phyloP scores from a whole-genome alignment of 345 rosid genomes.

The Brassica cretica region DNA sequence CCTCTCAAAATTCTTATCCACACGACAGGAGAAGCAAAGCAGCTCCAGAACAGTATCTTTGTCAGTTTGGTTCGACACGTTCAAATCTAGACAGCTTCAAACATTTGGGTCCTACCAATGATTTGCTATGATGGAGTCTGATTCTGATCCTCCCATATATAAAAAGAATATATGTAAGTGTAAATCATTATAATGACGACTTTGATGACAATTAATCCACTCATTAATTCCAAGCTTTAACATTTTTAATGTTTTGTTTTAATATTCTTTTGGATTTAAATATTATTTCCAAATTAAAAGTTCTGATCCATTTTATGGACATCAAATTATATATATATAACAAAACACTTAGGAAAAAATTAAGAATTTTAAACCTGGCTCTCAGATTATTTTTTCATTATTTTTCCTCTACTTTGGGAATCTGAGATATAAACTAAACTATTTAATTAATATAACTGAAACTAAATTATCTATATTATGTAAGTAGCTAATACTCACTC shows the following conservation, averaged over 20 bases:
- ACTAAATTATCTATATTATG: too few relatives aligned
- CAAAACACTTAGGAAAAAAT: too few relatives aligned
- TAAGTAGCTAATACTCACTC: too few relatives aligned
- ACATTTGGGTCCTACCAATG: constrained; percentile 37
- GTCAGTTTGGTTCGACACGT: constrained; percentile 35
- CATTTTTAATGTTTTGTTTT: not conserved
- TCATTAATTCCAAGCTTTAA: not conserved
- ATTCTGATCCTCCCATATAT: constrained; percentile 14
- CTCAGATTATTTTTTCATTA: not conserved
- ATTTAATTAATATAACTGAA: not conserved
- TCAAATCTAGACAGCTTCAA: constrained; percentile 10
- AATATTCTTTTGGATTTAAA: not conserved
- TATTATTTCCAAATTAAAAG: not conserved
- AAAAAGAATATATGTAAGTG: not conserved
- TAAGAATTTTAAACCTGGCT: not conserved
- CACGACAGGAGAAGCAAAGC: constrained; percentile 36
- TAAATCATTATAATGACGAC: constrained; percentile 35
- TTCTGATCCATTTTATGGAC: not conserved
- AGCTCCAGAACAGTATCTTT: constrained; percentile 39
- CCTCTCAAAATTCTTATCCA: constrained; percentile 35
- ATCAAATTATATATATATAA: not conserved
- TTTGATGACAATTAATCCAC: constrained; percentile 32
- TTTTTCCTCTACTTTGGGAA: not conserved
- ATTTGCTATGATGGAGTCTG: constrained; percentile 32
- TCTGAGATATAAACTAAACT: not conserved